Evolutionary conservation across 108 stramenopile species (phyloP).

Genomic region (Chaetoceros tenuissimus): DNA sequence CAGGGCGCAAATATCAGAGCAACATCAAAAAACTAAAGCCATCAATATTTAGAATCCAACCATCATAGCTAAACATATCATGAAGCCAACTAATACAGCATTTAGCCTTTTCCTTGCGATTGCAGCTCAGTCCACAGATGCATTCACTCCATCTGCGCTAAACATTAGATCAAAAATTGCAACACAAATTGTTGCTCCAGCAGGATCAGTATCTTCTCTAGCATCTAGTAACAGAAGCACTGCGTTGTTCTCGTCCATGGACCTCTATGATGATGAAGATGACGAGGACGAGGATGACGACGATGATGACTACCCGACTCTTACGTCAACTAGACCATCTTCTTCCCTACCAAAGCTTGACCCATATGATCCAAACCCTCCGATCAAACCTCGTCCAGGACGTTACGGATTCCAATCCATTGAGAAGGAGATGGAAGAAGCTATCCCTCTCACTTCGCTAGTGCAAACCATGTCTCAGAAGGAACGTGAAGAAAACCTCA

Average conservation of each 20-base stretch:
- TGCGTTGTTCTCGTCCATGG: neutral
- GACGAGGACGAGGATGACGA: neutral
- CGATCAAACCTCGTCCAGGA: conserved; percentile 74
- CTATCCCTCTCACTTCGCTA: conserved; percentile 33
- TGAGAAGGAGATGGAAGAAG: conserved; percentile 15
- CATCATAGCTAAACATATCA: too few relatives aligned
- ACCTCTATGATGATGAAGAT: neutral
- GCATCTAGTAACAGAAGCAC: too few relatives aligned
- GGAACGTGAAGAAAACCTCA: conserved; percentile 69
- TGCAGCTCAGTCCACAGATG: neutral
- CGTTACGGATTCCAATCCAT: conserved; percentile 40
- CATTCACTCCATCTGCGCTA: neutral
- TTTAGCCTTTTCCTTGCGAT: neutral
- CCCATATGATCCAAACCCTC: conserved; percentile 69
- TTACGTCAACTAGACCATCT: neutral
- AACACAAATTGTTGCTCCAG: neutral
- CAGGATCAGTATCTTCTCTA: too few relatives aligned
- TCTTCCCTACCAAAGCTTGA: conserved; percentile 20
- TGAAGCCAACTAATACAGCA: neutral
- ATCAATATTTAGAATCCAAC: too few relatives aligned
- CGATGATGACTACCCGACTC: neutral
- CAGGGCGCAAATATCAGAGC: too few relatives aligned
- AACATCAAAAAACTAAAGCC: too few relatives aligned
- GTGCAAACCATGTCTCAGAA: conserved; percentile 50
- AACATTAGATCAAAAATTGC: neutral